Conservation (phyloP, 352 stramenopile genomes). For the Globisporangium cylindrosporum region DNA sequence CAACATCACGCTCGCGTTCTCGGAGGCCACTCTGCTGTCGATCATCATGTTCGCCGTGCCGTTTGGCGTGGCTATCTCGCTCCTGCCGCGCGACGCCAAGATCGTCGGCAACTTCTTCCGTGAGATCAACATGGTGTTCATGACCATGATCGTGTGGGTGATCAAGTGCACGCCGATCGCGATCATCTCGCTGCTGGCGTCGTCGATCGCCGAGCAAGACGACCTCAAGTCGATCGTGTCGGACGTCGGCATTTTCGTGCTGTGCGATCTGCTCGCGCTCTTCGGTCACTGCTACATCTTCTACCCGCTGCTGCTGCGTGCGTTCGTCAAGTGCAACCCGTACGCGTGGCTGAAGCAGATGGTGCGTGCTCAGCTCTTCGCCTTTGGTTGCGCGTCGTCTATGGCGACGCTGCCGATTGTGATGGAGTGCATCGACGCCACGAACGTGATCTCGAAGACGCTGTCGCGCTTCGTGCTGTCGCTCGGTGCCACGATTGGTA, state of each 20-base stretch:
- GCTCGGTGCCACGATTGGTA: constrained; percentile 50
- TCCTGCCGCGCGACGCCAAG: constrained; percentile 14
- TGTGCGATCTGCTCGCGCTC: constrained; percentile 17
- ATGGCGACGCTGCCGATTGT: constrained; percentile 42
- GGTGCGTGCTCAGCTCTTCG: constrained; percentile 66
- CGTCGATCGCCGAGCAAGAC: constrained; percentile 24
- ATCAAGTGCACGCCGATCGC: constrained; percentile 40
- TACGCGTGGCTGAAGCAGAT: constrained; percentile 38
- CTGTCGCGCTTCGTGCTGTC: constrained; percentile 59
- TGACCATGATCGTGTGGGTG: constrained; percentile 43
- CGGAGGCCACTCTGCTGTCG: constrained; percentile 31
- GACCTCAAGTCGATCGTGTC: not conserved
- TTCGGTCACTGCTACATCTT: constrained; percentile 21
- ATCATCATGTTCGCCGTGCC: constrained; percentile 48
- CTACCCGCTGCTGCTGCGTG: constrained; percentile 22
- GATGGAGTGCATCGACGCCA: constrained; percentile 63
- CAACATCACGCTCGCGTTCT: constrained; percentile 41
- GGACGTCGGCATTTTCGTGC: constrained; percentile 8
- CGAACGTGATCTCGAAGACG: constrained; percentile 50
- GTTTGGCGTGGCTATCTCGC: constrained; percentile 31
- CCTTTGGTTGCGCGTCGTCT: constrained; percentile 28
- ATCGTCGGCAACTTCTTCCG: constrained; percentile 26
- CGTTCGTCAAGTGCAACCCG: constrained; percentile 24
- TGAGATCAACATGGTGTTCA: constrained; percentile 41
- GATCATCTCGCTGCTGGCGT: constrained; percentile 36